A percentile compares a stretch with the other conserved stretches of the same genome.
Conservation (phyloP, 345 rosid species). For the Salix brachista region DNA sequence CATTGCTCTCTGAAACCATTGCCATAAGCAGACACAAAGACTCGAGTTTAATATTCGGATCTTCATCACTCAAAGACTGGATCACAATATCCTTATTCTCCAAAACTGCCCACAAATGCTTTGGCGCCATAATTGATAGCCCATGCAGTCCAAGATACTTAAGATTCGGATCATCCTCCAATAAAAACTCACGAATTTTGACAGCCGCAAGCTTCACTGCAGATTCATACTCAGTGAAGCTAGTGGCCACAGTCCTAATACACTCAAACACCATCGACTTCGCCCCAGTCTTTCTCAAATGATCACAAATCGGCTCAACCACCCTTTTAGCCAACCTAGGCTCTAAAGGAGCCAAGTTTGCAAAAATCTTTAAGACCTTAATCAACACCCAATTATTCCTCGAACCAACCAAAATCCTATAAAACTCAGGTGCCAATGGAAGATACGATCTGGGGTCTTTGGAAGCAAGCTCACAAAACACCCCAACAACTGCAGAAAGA, state of each 20-base stretch:
- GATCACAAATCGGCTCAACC: conserved; percentile 81
- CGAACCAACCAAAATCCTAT: conserved; percentile 74
- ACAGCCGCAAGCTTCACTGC: conserved; percentile 74
- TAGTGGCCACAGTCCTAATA: conserved; percentile 67
- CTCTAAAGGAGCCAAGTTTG: conserved; percentile 70
- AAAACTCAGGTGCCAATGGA: conserved; percentile 86
- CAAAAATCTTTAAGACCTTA: conserved; percentile 78
- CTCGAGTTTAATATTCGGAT: conserved; percentile 73
- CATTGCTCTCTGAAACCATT: conserved; percentile 79
- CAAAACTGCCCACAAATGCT: conserved; percentile 76
- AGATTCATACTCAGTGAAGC: conserved; percentile 78
- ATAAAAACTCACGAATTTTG: conserved; percentile 62
- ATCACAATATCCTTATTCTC: conserved; percentile 85
- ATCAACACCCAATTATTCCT: conserved; percentile 89
- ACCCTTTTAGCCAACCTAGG: conserved; percentile 78
- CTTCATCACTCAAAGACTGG: conserved; percentile 77
- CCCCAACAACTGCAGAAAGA: conserved; percentile 68
- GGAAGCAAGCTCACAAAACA: conserved; percentile 70
- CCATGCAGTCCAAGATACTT: conserved; percentile 94
- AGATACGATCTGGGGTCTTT: conserved; percentile 74
- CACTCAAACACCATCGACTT: conserved; percentile 90
- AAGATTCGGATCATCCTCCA: conserved; percentile 83
- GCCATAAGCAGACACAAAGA: conserved; percentile 80
- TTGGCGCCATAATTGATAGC: conserved; percentile 54
- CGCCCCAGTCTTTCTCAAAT: conserved; percentile 75